Base-by-base conservation (phyloP, 2,329 filamentous ascomycete species). In the Exophiala calicioides region DNA sequence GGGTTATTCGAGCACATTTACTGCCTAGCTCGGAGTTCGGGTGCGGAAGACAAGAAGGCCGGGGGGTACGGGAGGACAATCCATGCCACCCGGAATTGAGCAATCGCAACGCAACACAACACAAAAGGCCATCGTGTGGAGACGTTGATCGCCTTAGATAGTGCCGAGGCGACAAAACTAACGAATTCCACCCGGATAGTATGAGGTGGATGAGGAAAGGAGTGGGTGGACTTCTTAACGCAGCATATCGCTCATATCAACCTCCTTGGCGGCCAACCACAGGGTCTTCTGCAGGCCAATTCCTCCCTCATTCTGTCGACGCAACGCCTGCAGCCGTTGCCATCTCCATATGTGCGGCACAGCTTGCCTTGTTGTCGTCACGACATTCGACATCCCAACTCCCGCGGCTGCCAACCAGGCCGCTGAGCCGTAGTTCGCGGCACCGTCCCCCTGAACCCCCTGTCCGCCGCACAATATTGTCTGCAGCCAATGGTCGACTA, bases 171-270 rank as follows among this genome's bases (percentile, higher is more conserved):
- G 37, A 35, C 13, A 23, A 32, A 27, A 36, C 24, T 37, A 34
- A 30, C 19, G 29, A 35, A 30, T 15, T 20, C 18, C 30, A 38
- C n/a, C 35, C 18, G 30, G 6, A 13, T 40, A 27, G 18, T 13
- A 27, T 29, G 15, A 6, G 12, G 18, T 16, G 35, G 19, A 38
- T 5, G 15, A 27, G 13, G 23, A 10, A 23, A 8, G 23, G 7
- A 36, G 20, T 15, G 12, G 19, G 15, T 15, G 33, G 5, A 7
- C 9, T n/a, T 36, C 9, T n/a, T 6, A 18, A 35, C 18, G 16
- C 32, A 35, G 5, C 12, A 12, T n/a, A 36, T 36, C 33, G 24
- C 33, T 36, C 19, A 15, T 9, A 35, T 15, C 33, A 36, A 36
- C 33, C 8, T 23, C 33, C 10, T 36, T 15, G 35, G 13, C 21